Conservation (phyloP, 2,329 filamentous ascomycete genomes). For the Drechslerella coelobrocha region DNA sequence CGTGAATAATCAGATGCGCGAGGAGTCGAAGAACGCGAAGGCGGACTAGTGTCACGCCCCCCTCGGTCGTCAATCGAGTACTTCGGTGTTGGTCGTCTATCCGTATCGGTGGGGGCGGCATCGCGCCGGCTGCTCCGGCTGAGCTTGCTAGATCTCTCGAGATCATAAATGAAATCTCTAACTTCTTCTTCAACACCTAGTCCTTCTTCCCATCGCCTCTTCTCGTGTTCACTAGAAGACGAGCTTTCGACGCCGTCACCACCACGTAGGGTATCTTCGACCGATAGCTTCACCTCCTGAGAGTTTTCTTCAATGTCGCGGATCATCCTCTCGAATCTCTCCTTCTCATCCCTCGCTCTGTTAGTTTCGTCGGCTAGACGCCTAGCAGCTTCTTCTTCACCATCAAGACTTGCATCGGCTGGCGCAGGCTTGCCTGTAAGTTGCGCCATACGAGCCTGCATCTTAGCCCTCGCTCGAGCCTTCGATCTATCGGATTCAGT, state of each 20-base stretch:
- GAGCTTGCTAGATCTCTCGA: constrained; percentile 84
- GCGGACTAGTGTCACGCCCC: constrained; percentile 60
- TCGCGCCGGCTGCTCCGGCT: constrained; percentile 65
- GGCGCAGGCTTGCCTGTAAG: constrained; percentile 82
- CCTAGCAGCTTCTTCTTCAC: constrained; percentile 74
- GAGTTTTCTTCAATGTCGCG: constrained; percentile 96
- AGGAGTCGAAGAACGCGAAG: constrained; percentile 61
- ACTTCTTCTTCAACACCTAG: constrained; percentile 96
- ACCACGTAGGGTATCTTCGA: constrained; percentile 86
- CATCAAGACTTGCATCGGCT: constrained; percentile 62
- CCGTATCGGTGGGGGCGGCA: constrained; percentile 59
- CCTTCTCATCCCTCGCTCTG: constrained; percentile 80
- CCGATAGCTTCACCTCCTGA: constrained; percentile 79
- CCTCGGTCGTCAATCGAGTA: constrained; percentile 61
- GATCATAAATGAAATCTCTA: constrained; percentile 95
- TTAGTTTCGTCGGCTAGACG: constrained; percentile 87
- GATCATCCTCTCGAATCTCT: constrained; percentile 96
- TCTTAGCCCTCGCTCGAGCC: constrained; percentile 94
- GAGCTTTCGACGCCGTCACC: constrained; percentile 65
- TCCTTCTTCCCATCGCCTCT: constrained; percentile 91
- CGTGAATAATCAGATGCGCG: constrained; percentile 76
- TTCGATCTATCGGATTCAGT: constrained; percentile 95
- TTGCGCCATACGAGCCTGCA: constrained; percentile 95
- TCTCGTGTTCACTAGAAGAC: constrained; percentile 64
- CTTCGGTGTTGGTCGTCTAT: constrained; percentile 58